phyloP scores from a whole-genome alignment of 495 filamentous ascomycete genomes.

The Aspergillus wentii region DNA sequence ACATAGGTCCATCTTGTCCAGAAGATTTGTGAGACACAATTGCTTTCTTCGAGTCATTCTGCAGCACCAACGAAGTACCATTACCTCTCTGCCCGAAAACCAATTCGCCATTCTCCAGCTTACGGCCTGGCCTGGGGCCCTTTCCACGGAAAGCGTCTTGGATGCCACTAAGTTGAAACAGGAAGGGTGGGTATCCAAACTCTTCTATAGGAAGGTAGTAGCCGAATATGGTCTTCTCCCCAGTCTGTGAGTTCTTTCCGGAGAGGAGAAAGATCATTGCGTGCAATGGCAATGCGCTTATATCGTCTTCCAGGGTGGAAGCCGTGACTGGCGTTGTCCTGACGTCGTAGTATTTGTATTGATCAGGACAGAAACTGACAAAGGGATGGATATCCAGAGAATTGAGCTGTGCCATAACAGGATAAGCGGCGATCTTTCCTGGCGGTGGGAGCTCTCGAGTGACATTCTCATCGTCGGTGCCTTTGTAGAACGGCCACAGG shows the following conservation, averaged over 20 bases:
- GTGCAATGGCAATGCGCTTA: constrained; percentile 4
- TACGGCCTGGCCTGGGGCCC: constrained; percentile 15
- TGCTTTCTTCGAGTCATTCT: constrained; percentile 3
- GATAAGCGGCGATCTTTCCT: background rate
- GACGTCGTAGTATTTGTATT: background rate
- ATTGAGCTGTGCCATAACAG: background rate
- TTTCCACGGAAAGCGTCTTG: constrained; percentile 20
- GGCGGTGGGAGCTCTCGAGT: background rate
- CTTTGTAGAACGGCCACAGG: background rate
- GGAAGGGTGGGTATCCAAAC: constrained; percentile 6
- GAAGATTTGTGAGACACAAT: constrained; percentile 10
- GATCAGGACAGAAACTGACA: too few relatives aligned
- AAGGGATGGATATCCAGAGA: background rate
- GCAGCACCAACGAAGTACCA: constrained; percentile 1
- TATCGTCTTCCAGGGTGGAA: background rate
- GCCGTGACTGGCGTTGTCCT: background rate
- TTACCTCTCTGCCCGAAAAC: constrained; percentile 5
- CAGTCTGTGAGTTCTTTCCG: constrained; percentile 4
- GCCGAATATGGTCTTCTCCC: constrained; percentile 10
- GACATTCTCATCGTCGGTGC: background rate
- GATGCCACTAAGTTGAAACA: constrained; percentile 21
- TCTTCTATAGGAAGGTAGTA: constrained; percentile 12
- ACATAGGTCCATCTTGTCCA: background rate
- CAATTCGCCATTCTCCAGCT: constrained; percentile 5
- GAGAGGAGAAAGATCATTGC: background rate